phyloP scores from a whole-genome alignment of 805 yeast species.

The Yarrowia sp. region DNA sequence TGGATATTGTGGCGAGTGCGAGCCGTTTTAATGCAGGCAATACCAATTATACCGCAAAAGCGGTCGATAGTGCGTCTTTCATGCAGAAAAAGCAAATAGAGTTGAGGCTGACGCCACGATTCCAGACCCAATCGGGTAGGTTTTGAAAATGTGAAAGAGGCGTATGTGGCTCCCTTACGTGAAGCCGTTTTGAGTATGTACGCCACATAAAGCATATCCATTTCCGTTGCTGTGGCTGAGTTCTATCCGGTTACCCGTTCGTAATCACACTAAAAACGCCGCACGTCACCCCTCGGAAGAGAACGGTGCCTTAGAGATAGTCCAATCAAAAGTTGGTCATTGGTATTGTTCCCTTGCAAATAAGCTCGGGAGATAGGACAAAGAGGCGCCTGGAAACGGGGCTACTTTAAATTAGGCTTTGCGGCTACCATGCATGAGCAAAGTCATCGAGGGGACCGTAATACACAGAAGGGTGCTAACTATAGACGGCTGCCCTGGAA shows the following conservation, averaged over 20 bases:
- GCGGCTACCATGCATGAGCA: constrained; percentile 23
- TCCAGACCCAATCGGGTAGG: constrained; percentile 4
- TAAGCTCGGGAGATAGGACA: neutral
- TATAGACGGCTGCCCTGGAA: neutral
- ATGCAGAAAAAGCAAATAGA: neutral
- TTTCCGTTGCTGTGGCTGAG: too few relatives aligned
- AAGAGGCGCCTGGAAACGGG: neutral
- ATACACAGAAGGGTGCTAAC: neutral
- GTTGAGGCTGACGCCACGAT: constrained; percentile 35
- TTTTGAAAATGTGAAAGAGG: neutral
- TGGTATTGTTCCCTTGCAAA: too few relatives aligned
- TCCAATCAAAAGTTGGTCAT: constrained; percentile 4
- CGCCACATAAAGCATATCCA: too few relatives aligned
- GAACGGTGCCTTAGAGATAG: constrained; percentile 5
- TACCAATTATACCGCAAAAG: neutral
- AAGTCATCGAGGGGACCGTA: neutral
- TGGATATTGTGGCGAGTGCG: constrained; percentile 28
- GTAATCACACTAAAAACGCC: constrained; percentile 1
- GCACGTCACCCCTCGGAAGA: constrained; percentile 10
- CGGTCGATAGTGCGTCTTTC: neutral
- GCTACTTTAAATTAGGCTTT: neutral
- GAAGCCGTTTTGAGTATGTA: too few relatives aligned
- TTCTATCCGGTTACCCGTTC: too few relatives aligned
- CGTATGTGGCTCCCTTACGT: neutral
- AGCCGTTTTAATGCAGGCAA: constrained; percentile 11